Conservation (phyloP, 1,139 yeast genomes). For the Suhomyces coccinellae region DNA sequence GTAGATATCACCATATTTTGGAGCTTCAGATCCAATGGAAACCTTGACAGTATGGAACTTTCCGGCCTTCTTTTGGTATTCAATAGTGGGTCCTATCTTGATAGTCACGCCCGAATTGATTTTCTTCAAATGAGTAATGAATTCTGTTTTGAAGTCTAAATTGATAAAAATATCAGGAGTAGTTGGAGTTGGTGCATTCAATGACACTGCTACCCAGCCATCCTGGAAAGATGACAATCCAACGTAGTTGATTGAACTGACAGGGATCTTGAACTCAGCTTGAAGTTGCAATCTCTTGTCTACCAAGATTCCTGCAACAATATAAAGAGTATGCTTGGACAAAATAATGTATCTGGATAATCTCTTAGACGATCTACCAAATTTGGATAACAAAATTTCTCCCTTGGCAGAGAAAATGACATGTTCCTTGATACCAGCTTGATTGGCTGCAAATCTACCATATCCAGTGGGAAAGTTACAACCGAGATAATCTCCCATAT, state of each 20-base stretch:
- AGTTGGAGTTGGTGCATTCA: slow-evolving; percentile 49
- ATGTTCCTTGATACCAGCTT: slow-evolving; percentile 67
- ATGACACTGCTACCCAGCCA: slow-evolving; percentile 85
- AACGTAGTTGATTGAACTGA: slow-evolving; percentile 60
- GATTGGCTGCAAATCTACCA: slow-evolving; percentile 67
- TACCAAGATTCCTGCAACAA: slow-evolving; percentile 69
- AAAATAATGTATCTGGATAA: slow-evolving; percentile 71
- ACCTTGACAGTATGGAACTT: slow-evolving; percentile 74
- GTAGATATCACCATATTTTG: slow-evolving; percentile 67
- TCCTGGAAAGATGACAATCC: slow-evolving; percentile 79
- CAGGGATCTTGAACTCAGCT: slow-evolving; percentile 64
- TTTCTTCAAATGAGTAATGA: slow-evolving; percentile 72
- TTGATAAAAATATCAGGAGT: slow-evolving; percentile 81
- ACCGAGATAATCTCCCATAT: slow-evolving; percentile 88
- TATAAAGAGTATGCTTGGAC: slow-evolving; percentile 60
- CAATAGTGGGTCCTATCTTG: slow-evolving; percentile 69
- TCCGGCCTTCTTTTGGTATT: slow-evolving; percentile 90
- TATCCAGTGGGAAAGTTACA: slow-evolving; percentile 72
- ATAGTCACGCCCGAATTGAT: slow-evolving; percentile 60
- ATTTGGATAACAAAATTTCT: slow-evolving; percentile 77
- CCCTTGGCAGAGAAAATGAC: slow-evolving; percentile 83
- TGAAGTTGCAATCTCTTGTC: slow-evolving; percentile 71
- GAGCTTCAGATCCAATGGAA: slow-evolving; percentile 55
- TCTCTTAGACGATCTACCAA: slow-evolving; percentile 89
- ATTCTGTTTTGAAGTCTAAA: slow-evolving; percentile 85